Percentiles rank a stretch among this genome's conserved stretches.
These are phyloP conservation scores for Plasmodium sp. DNA, from an alignment of 169 alveolate species.

Conservation along the genomic window DNA sequence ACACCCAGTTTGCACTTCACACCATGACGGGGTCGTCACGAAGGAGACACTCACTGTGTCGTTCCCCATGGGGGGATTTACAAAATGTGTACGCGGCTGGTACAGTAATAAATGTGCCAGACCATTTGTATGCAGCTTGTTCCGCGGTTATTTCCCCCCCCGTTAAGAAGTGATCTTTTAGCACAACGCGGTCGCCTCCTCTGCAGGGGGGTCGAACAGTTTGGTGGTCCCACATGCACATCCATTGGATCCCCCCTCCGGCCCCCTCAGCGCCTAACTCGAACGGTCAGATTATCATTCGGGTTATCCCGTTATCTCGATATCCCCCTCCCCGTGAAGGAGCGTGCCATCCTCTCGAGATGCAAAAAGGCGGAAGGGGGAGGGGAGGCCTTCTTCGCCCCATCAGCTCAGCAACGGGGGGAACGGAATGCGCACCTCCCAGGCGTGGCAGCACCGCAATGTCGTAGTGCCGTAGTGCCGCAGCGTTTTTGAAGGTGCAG, in stretches of 20 bases:
- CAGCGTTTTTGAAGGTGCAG: not conserved
- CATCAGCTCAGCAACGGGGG: not conserved
- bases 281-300: not conserved
- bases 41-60: not conserved
- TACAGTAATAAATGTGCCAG: not conserved
- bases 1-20: not conserved
- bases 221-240: too few relatives aligned
- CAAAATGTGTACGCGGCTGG: not conserved
- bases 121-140: not conserved
- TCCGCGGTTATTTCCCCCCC: not conserved
- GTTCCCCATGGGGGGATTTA: not conserved
- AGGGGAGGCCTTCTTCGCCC: too few relatives aligned
- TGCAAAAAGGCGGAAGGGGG: not conserved
- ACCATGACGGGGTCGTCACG: not conserved
- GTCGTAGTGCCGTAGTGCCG: not conserved
- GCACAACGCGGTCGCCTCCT: not conserved
- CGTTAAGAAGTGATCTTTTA: not conserved
- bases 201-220: not conserved
- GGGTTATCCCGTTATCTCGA: not conserved
- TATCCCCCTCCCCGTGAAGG: not conserved
- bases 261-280: not conserved
- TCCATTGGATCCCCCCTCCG: not conserved
- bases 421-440: not conserved
- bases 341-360: not conserved
- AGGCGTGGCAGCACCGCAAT: not conserved